Evolutionary conservation across 495 filamentous ascomycete species (phyloP).

Genomic region (Cercophora scortea): DNA sequence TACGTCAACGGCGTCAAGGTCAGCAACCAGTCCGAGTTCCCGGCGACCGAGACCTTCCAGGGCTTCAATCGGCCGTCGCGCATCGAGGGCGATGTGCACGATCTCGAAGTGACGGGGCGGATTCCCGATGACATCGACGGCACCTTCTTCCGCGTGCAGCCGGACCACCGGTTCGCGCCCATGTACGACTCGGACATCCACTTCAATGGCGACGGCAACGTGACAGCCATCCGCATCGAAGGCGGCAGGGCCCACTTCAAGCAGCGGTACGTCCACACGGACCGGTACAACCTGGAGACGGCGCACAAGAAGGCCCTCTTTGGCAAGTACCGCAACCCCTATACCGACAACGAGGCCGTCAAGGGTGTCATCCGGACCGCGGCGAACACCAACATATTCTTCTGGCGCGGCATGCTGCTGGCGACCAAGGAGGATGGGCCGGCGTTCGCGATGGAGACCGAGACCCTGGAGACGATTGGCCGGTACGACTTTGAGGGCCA

Average conservation of each 20-base stretch:
- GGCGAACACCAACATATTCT: constrained; percentile 45
- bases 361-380: constrained; percentile 37
- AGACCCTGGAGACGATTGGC: constrained; percentile 43
- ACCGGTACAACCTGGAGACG: constrained; percentile 33
- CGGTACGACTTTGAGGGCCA: constrained; percentile 47
- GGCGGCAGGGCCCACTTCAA: constrained; percentile 38
- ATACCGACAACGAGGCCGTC: constrained; percentile 40
- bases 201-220: constrained; percentile 28
- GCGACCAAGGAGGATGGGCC: constrained; percentile 44
- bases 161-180: constrained; percentile 38
- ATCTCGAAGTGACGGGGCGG: constrained; percentile 36
- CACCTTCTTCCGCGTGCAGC: constrained; percentile 43
- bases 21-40: constrained; percentile 24
- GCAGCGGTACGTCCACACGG: constrained; percentile 41
- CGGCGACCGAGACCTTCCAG: constrained; percentile 31
- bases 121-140: constrained; percentile 42
- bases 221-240: constrained; percentile 41
- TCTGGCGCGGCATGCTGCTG: constrained; percentile 39
- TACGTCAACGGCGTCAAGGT: not conserved
- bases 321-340: constrained; percentile 43
- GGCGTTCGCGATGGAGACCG: constrained; percentile 43
- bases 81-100: constrained; percentile 36
- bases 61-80: constrained; percentile 35
- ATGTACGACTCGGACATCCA: constrained; percentile 40
- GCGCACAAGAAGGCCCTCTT: constrained; percentile 32